phyloP scores from a whole-genome alignment of 108 stramenopile genomes.

The Nannochloropsis gaditana region DNA sequence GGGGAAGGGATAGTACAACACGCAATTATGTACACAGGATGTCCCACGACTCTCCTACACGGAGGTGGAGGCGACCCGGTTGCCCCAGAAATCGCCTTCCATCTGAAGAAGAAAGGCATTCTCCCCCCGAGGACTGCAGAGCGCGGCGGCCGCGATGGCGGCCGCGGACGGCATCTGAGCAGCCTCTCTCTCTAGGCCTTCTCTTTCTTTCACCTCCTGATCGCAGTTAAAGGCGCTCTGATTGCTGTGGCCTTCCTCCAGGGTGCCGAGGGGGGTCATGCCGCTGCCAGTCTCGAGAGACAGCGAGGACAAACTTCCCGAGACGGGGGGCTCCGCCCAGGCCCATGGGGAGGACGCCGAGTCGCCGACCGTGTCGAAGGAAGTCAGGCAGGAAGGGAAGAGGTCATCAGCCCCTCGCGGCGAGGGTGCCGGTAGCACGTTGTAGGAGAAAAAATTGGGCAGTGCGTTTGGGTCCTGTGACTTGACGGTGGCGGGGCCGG shows the following conservation, averaged over 20 bases:
- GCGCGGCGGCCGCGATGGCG: background rate
- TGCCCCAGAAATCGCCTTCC: background rate
- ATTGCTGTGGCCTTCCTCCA: background rate
- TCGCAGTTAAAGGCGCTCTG: background rate
- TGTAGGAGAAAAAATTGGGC: background rate
- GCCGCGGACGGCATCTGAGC: background rate
- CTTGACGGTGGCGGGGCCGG: background rate
- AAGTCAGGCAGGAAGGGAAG: background rate
- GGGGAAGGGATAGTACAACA: background rate
- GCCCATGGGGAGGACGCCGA: background rate
- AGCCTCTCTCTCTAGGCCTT: background rate
- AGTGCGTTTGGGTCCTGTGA: background rate
- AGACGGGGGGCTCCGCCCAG: slow-evolving; percentile 3
- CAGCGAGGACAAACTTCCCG: background rate
- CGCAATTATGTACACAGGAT: background rate
- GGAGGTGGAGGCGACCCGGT: background rate
- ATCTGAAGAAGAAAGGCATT: background rate
- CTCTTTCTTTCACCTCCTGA: background rate
- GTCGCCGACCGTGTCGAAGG: background rate
- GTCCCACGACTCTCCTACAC: background rate
- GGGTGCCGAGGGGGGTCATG: background rate
- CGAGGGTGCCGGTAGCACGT: background rate
- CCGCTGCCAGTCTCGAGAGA: background rate
- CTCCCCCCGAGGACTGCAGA: background rate
- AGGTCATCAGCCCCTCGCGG: background rate